A percentile compares a stretch with the other conserved stretches of the same genome.
These are phyloP conservation scores for Solanum chacoense DNA, from an alignment of 305 asterid genomes.

Conservation along the genomic window DNA sequence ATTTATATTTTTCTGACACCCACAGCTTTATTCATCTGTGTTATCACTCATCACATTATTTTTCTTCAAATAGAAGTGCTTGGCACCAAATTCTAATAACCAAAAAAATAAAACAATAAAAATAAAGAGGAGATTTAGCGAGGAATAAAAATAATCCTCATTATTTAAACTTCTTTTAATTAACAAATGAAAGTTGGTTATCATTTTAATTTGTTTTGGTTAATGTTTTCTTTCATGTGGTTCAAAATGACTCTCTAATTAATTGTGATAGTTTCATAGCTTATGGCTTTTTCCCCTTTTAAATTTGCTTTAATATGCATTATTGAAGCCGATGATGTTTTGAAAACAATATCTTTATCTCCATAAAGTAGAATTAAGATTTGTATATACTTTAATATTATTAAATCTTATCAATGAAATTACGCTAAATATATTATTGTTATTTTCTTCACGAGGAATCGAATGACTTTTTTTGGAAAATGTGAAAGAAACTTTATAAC, in stretches of 20 bases:
- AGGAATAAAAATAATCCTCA: background rate
- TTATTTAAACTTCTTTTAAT: background rate
- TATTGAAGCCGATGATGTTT: background rate
- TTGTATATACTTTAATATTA: background rate
- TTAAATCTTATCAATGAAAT: background rate
- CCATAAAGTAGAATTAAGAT: background rate
- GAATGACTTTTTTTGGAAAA: no score
- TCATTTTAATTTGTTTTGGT: background rate
- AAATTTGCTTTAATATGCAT: background rate
- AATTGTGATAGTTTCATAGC: background rate
- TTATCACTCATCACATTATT: background rate
- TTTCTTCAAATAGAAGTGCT: background rate
- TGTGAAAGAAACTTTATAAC: no score
- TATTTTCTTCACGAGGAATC: fast-evolving
- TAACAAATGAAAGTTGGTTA: background rate
- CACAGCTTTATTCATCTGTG: background rate
- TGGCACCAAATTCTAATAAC: background rate
- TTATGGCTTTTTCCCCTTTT: background rate
- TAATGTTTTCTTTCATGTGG: background rate
- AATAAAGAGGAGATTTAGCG: background rate
- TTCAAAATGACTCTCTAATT: background rate
- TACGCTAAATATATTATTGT: background rate
- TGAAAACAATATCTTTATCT: background rate
- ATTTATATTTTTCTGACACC: background rate
- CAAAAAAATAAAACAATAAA: background rate